phyloP scores from a whole-genome alignment of 2,329 filamentous ascomycete genomes.

The Fusarium sp. region DNA sequence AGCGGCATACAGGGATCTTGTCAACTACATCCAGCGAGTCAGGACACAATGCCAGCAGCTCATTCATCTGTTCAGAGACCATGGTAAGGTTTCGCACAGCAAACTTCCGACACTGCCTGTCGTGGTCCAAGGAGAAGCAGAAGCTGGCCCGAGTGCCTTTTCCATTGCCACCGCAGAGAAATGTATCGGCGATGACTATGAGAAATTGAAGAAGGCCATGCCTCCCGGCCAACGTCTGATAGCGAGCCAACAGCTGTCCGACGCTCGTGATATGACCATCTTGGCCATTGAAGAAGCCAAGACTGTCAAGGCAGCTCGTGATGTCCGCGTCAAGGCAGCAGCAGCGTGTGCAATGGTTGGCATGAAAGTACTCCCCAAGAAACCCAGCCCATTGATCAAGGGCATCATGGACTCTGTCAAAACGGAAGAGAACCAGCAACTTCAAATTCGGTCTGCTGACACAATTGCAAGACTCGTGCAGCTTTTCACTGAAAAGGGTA shows the following conservation, averaged over 20 bases:
- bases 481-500: constrained; percentile 82
- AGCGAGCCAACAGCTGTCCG: constrained; percentile 79
- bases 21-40: constrained; percentile 88
- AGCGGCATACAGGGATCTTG: constrained; percentile 85
- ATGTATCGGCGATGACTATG: constrained; percentile 85
- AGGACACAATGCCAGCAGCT: constrained; percentile 92
- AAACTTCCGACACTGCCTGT: constrained; percentile 86
- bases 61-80: constrained; percentile 90
- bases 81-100: constrained; percentile 80
- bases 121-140: constrained; percentile 91
- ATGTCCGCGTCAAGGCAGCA: constrained; percentile 86
- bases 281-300: constrained; percentile 83
- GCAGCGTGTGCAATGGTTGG: constrained; percentile 89
- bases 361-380: constrained; percentile 90
- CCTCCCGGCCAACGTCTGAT: constrained; percentile 88
- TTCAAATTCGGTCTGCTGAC: constrained; percentile 86
- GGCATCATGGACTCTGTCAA: constrained; percentile 99
- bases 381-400: constrained; percentile 91
- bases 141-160: constrained; percentile 93
- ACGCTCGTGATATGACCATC: constrained; percentile 77
- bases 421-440: constrained; percentile 87
- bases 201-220: constrained; percentile 88
- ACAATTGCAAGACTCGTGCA: constrained; percentile 89
- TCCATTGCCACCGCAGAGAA: constrained; percentile 89
- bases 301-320: constrained; percentile 80